These are phyloP conservation scores for Ceratorhiza oryzae-sativae DNA, from an alignment of 1,284 basidiomycete species.

Conservation along the genomic window DNA sequence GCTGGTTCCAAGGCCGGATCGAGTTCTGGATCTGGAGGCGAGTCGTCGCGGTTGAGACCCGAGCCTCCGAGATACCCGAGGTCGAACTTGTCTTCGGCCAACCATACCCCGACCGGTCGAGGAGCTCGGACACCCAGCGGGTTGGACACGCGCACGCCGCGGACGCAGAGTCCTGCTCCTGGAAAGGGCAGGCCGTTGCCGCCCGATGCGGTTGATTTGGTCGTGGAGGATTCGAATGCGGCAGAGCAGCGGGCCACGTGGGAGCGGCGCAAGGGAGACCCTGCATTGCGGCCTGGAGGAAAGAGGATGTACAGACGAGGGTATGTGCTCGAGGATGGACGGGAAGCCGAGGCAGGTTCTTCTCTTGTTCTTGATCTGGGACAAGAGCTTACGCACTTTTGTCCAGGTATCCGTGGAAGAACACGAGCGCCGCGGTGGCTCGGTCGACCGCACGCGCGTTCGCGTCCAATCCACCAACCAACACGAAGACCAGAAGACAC, in stretches of 20 bases:
- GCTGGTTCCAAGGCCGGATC: slow-evolving; percentile 38
- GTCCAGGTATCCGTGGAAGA: slow-evolving; percentile 42
- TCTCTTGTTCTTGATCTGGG: neutral
- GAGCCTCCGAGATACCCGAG: slow-evolving; percentile 7
- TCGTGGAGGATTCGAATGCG: slow-evolving; percentile 67
- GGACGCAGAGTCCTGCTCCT: neutral
- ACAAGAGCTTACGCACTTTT: neutral
- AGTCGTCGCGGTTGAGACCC: slow-evolving; percentile 12
- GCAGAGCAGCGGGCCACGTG: slow-evolving; percentile 59
- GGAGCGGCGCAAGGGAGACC: slow-evolving; percentile 64
- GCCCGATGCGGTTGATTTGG: slow-evolving; percentile 78
- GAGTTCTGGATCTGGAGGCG: slow-evolving; percentile 41
- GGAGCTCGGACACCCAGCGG: neutral
- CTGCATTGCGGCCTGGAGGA: slow-evolving; percentile 51
- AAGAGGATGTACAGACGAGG: slow-evolving; percentile 64
- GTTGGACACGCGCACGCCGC: slow-evolving; percentile 9
- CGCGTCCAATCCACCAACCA: slow-evolving; percentile 49
- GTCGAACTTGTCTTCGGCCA: slow-evolving; percentile 10
- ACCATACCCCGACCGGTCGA: neutral
- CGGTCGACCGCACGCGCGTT: slow-evolving; percentile 45
- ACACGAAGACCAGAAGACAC: slow-evolving; percentile 43
- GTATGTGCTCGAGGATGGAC: slow-evolving; percentile 56
- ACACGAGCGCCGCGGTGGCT: slow-evolving; percentile 43
- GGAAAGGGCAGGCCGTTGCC: slow-evolving; percentile 53
- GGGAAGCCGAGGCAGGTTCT: slow-evolving; percentile 41